A percentile compares a stretch with the other conserved stretches of the same genome.
phyloP scores from a whole-genome alignment of 73 alveolate genomes.

The Blepharisma japonicum region DNA sequence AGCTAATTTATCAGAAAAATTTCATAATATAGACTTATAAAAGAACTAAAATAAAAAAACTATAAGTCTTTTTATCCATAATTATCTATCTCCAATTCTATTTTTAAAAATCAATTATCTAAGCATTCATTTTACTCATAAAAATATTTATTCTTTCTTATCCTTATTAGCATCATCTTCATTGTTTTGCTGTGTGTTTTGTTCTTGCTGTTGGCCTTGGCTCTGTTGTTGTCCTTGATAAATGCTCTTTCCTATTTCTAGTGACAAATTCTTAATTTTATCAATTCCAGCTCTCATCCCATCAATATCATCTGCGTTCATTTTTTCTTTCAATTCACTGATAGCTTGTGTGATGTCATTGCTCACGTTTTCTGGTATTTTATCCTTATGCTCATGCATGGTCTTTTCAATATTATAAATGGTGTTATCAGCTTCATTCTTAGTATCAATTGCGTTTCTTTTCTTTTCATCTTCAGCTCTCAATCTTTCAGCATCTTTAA shows the following conservation, averaged over 20 bases:
- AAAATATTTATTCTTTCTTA: no score
- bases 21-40: no score
- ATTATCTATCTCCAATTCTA: no score
- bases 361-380: background rate
- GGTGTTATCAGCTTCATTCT: conserved; percentile 46
- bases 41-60: no score
- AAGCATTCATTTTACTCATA: no score
- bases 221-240: no score
- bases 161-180: no score
- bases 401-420: conserved; percentile 4
- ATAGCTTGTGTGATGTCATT: background rate
- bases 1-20: no score
- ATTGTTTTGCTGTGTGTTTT: no score
- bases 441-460: conserved; percentile 72
- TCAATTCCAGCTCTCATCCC: background rate
- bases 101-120: no score
- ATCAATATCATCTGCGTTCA: background rate
- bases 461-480: conserved; percentile 70
- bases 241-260: background rate
- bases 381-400: background rate
- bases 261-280: background rate
- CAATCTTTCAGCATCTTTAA: conserved; percentile 81
- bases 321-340: background rate
- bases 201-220: no score
- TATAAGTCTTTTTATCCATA: no score